phyloP scores from a whole-genome alignment of 1,284 basidiomycete genomes.

The Trametes versicolor region DNA sequence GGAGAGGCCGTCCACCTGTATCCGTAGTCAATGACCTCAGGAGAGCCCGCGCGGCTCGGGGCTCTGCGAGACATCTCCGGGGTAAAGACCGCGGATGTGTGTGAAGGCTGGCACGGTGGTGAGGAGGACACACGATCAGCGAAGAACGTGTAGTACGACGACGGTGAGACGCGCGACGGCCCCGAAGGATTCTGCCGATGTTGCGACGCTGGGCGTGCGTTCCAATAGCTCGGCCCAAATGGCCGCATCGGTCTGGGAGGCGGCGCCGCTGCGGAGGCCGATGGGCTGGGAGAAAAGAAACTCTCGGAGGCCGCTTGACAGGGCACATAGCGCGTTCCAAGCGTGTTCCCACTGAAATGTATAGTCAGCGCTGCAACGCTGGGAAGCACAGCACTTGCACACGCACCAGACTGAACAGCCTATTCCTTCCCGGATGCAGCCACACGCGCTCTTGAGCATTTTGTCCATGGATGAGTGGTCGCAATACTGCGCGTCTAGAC shows the following conservation, averaged over 20 bases:
- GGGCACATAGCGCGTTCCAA: conserved; percentile 68
- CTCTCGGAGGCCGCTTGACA: conserved; percentile 65
- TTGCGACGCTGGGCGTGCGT: conserved; percentile 35
- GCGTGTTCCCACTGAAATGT: conserved; percentile 61
- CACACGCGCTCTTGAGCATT: conserved; percentile 64
- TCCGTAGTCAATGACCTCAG: conserved; percentile 33
- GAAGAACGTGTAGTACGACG: conserved; percentile 58
- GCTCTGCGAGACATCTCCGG: conserved; percentile 17
- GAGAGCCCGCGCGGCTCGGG: conserved; percentile 27
- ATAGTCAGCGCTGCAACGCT: conserved; percentile 16
- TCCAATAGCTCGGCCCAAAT: conserved; percentile 58
- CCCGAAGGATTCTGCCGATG: conserved; percentile 29
- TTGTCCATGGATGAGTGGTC: conserved; percentile 56
- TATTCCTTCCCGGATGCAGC: conserved; percentile 70
- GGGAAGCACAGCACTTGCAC: conserved; percentile 1
- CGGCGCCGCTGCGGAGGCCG: conserved; percentile 30
- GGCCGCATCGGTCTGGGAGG: conserved; percentile 48
- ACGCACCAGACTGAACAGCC: conserved; percentile 70
- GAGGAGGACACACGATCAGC: conserved; percentile 52
- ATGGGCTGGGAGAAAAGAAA: conserved; percentile 47
- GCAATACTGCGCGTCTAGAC: conserved; percentile 64
- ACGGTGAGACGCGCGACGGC: conserved; percentile 27
- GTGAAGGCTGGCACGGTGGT: conserved; percentile 40
- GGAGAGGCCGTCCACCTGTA: conserved; percentile 39
- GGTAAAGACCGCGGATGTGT: conserved; percentile 14